phyloP scores from a whole-genome alignment of 1,284 basidiomycete species.

The Pseudozyma pruni region DNA sequence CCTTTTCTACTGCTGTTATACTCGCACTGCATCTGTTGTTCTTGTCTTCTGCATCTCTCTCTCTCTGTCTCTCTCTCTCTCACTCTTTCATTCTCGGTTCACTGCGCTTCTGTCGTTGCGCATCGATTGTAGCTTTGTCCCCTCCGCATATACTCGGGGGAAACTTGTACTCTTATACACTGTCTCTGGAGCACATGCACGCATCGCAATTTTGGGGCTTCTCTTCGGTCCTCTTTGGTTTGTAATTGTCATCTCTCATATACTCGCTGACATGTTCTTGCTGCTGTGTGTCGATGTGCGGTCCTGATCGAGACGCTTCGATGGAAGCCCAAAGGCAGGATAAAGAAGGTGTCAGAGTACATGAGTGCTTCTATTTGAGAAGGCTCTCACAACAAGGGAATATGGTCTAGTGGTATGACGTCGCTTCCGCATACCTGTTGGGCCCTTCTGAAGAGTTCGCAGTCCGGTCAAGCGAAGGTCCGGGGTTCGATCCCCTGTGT shows the following conservation, averaged over 20 bases:
- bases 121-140: neutral
- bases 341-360: too few species aligned
- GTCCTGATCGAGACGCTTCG: too few species aligned
- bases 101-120: too few species aligned
- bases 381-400: slow-evolving; percentile 39
- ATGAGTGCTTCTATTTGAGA: too few species aligned
- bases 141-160: neutral
- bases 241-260: slow-evolving; percentile 21
- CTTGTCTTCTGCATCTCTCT: slow-evolving; percentile 9
- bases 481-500: slow-evolving; percentile 57
- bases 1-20: slow-evolving; percentile 33
- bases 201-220: slow-evolving; percentile 26
- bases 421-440: slow-evolving; percentile 45
- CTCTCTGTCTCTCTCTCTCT: neutral
- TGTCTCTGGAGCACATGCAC: slow-evolving; percentile 28
- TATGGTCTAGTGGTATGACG: slow-evolving; percentile 58
- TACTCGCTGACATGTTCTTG: slow-evolving; percentile 25
- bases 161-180: slow-evolving; percentile 51
- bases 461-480: slow-evolving; percentile 49
- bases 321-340: too few species aligned
- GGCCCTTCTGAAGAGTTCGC: slow-evolving; percentile 4
- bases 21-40: slow-evolving; percentile 34
- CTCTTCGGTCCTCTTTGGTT: neutral
- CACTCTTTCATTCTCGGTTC: too few species aligned
- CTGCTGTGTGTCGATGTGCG: too few species aligned